These are phyloP conservation scores for Arabis alpina DNA, from an alignment of 345 rosid genomes.

Conservation along the genomic window DNA sequence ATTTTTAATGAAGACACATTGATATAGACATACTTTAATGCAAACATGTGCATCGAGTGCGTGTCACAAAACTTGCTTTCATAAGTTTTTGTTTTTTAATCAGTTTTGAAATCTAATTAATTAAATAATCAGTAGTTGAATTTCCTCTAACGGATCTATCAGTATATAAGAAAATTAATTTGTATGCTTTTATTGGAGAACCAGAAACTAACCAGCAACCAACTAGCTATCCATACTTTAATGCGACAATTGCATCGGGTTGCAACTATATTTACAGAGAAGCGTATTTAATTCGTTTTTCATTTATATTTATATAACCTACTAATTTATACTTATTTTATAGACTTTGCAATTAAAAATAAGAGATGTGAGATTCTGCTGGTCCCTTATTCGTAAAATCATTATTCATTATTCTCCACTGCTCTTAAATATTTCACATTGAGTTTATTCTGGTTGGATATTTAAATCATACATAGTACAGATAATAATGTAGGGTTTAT, in stretches of 20 bases:
- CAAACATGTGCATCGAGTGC: not conserved
- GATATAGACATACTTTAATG: too few relatives aligned
- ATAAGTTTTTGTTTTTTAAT: conserved; percentile 4
- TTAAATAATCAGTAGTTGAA: not conserved
- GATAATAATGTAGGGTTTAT: not conserved
- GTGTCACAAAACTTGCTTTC: conserved; percentile 5
- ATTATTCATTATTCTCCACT: not conserved
- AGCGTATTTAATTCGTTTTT: conserved; percentile 15
- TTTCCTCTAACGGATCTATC: not conserved
- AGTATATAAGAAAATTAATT: not conserved
- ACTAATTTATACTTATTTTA: not conserved
- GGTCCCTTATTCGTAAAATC: not conserved
- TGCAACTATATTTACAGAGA: conserved; percentile 9
- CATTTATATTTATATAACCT: conserved; percentile 16
- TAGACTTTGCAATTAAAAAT: not conserved
- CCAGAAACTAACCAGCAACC: conserved; percentile 26
- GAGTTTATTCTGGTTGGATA: not conserved
- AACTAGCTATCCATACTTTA: conserved; percentile 6
- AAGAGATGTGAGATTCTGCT: not conserved
- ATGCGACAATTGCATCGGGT: conserved; percentile 27
- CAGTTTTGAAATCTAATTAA: conserved; percentile 3
- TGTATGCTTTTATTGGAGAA: not conserved
- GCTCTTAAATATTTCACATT: not conserved
- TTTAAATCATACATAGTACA: conserved; percentile 3
- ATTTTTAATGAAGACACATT: not conserved